A percentile compares a stretch with the other conserved stretches of the same genome.
Evolutionary conservation across 2,329 filamentous ascomycete genomes (phyloP).

Genomic region (Fusarium hostae): DNA sequence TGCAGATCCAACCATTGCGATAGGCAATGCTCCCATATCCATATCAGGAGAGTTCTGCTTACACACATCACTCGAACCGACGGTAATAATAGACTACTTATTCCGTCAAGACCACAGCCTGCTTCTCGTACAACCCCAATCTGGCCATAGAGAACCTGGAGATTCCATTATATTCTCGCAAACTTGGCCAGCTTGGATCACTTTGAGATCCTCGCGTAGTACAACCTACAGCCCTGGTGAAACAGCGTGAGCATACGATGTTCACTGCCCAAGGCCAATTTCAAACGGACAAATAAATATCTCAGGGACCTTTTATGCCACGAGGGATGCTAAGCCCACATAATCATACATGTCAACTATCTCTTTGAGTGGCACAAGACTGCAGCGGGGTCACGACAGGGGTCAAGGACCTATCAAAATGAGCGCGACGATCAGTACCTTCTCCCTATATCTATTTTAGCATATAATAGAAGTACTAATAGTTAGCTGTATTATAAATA

Average conservation of each 20-base stretch:
- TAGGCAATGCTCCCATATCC: conserved; percentile 17
- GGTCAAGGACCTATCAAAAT: too few relatives aligned
- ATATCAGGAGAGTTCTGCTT: conserved; percentile 29
- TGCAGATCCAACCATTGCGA: conserved; percentile 26
- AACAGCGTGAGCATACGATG: conserved; percentile 11
- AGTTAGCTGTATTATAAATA: too few relatives aligned
- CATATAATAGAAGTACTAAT: too few relatives aligned
- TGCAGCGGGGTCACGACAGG: too few relatives aligned
- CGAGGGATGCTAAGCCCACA: conserved; percentile 11
- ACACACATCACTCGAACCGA: neutral
- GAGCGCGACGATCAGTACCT: too few relatives aligned
- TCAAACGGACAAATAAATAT: neutral
- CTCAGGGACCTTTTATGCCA: conserved; percentile 14
- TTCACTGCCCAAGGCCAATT: neutral
- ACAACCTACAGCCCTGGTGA: conserved; percentile 2
- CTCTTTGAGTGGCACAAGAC: too few relatives aligned
- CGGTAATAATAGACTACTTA: conserved; percentile 5
- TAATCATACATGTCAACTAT: neutral
- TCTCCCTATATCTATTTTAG: too few relatives aligned
- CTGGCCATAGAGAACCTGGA: conserved; percentile 7
- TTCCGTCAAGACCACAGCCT: neutral
- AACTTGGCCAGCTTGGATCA: conserved; percentile 26
- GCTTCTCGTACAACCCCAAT: conserved; percentile 7
- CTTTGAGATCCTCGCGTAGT: conserved; percentile 13
- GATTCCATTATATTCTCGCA: conserved; percentile 4